A percentile compares a stretch with the other conserved stretches of the same genome.
These are phyloP conservation scores for Leishmania mexicana DNA, from an alignment of 208 protist genomes.

Conservation along the genomic window DNA sequence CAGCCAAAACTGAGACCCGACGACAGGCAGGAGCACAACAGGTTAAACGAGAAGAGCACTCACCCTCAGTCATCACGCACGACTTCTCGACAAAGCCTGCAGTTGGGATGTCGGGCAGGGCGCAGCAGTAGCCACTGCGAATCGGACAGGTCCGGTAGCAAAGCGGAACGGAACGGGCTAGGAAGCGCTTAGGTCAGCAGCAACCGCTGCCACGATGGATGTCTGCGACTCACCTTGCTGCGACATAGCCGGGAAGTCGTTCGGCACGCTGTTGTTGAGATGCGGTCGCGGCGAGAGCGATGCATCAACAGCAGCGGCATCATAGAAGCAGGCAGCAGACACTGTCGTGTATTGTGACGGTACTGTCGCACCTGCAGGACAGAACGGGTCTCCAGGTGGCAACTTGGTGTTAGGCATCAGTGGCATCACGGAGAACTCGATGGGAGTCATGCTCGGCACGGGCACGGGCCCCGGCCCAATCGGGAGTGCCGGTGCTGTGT, in stretches of 20 bases:
- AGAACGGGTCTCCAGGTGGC: constrained; percentile 60
- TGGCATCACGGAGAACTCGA: constrained; percentile 44
- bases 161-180: not conserved
- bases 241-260: not conserved
- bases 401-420: constrained; percentile 52
- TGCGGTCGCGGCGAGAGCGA: not conserved
- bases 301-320: not conserved
- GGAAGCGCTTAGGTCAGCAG: not conserved
- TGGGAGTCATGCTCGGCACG: constrained; percentile 10
- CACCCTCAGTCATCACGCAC: not conserved
- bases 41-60: not conserved
- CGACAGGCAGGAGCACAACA: not conserved
- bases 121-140: not conserved
- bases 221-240: constrained; percentile 3
- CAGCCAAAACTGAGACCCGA: no score
- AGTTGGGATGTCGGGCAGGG: not conserved
- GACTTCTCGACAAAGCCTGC: not conserved
- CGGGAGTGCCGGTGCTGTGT: not conserved
- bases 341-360: constrained; percentile 41
- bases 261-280: not conserved
- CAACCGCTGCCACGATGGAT: not conserved
- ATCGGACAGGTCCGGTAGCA: not conserved
- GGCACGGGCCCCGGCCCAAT: not conserved
- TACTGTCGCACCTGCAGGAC: constrained; percentile 53
- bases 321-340: not conserved